These are phyloP conservation scores for Wallacemonas rigidus DNA, from an alignment of 208 protist species.

Conservation along the genomic window DNA sequence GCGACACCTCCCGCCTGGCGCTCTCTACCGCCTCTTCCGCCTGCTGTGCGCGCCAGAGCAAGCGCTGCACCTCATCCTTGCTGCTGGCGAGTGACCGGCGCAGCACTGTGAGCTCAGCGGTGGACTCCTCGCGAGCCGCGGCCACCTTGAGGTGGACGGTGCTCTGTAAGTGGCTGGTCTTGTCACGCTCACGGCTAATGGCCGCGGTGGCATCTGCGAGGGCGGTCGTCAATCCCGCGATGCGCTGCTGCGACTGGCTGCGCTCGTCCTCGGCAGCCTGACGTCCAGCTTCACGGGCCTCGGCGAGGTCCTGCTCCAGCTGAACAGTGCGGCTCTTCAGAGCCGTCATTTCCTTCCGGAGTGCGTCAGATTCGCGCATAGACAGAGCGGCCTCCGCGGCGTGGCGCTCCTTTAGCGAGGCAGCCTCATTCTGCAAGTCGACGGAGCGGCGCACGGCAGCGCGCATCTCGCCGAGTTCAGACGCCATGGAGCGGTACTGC, in stretches of 20 bases:
- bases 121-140: constrained; percentile 36
- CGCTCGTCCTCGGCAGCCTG: constrained; percentile 35
- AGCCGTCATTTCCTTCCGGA: constrained; percentile 38
- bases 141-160: constrained; percentile 45
- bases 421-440: constrained; percentile 77
- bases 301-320: constrained; percentile 33
- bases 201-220: constrained; percentile 26
- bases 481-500: constrained; percentile 57
- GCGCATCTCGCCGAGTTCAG: constrained; percentile 67
- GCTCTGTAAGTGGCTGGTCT: constrained; percentile 34
- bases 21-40: constrained; percentile 33
- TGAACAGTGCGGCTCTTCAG: constrained; percentile 28
- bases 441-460: constrained; percentile 57
- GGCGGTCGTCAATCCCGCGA: constrained; percentile 34
- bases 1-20: constrained; percentile 13
- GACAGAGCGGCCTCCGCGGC: constrained; percentile 51
- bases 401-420: constrained; percentile 65
- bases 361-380: constrained; percentile 33
- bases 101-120: constrained; percentile 50
- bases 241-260: constrained; percentile 30
- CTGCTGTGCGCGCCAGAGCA: constrained; percentile 40
- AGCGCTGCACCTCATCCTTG: constrained; percentile 47
- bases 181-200: constrained; percentile 31
- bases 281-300: constrained; percentile 31
- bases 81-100: constrained; percentile 40